Percentiles rank a stretch among this genome's conserved stretches.
These are phyloP conservation scores for Neodidymelliopsis sp. DNA, from an alignment of 2,329 filamentous ascomycete species.

Conservation along the genomic window DNA sequence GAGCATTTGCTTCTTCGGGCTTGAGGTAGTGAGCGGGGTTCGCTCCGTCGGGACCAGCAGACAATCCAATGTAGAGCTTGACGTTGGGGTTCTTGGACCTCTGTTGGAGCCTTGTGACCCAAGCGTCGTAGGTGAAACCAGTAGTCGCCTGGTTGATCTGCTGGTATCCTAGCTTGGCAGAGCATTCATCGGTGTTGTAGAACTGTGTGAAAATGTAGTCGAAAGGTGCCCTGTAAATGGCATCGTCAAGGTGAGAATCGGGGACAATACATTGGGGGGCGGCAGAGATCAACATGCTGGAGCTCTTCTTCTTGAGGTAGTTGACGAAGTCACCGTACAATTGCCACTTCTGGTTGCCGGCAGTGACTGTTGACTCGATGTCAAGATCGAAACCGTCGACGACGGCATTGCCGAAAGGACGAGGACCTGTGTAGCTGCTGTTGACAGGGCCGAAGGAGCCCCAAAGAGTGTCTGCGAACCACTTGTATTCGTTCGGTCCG, in stretches of 20 bases:
- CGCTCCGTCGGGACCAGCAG: conserved; percentile 36
- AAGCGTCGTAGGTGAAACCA: conserved; percentile 58
- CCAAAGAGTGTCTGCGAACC: conserved; percentile 61
- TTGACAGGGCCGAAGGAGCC: conserved; percentile 57
- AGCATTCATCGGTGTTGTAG: conserved; percentile 62
- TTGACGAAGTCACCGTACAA: conserved; percentile 59
- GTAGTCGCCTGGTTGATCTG: conserved; percentile 35
- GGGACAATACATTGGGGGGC: conserved; percentile 62
- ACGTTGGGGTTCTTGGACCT: conserved; percentile 51
- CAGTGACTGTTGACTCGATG: conserved; percentile 43
- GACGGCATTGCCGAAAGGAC: conserved; percentile 56
- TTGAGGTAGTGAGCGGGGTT: conserved; percentile 54
- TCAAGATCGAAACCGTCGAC: conserved; percentile 64
- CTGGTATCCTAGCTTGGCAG: conserved; percentile 53
- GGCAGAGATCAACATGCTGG: conserved; percentile 58
- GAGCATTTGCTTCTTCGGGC: conserved; percentile 53
- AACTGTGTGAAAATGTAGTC: conserved; percentile 65
- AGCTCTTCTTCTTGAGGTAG: conserved; percentile 51
- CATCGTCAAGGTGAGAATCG: conserved; percentile 55
- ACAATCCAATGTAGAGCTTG: conserved; percentile 63
- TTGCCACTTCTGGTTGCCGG: conserved; percentile 42
- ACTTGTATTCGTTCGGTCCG: conserved; percentile 49
- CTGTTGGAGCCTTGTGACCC: conserved; percentile 48
- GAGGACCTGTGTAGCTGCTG: conserved; percentile 44
- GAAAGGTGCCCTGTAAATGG: conserved; percentile 55